Base-by-base conservation (phyloP, 768 basidiomycete genomes). In the Macrolepiota dolichaula region DNA sequence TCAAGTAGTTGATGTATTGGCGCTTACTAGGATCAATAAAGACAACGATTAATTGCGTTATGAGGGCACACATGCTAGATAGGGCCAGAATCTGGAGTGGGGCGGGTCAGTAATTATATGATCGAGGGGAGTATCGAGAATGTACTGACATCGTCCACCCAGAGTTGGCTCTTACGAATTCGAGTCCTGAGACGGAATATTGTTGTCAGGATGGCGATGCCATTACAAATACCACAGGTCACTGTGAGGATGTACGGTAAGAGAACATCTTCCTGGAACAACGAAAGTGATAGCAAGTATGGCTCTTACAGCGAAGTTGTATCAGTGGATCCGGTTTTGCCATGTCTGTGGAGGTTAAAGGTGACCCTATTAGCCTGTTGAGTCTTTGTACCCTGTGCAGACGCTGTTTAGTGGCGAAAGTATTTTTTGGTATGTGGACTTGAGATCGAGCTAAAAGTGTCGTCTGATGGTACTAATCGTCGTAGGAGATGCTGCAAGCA, bases 141-240 rank as follows among this genome's bases (percentile, higher is more conserved):
- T 42, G 17, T 6, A 19, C 51, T 40, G 17, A 59, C 58, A 44
- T 59, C 58, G 36, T 59, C 58, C n/a, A 38, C 7, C 58, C 51
- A 59, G 12, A 52, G 51, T 35, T 38, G 25, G 27, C 50, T 42
- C 19, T 44, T 52, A 10, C 51, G 49, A 17, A 52, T 27, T 27
- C 58, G 35, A 7, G 37, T 27, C 6, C 29, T 4, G 25, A 52
- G 13, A 11, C 50, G 58, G 19, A 38, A 44, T 9, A 44, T 3
- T 13, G 51, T 59, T 10, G 58, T 42, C 24, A 59, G 36, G 15
- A 42, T 51, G 3, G 58, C 58, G n/a, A 44, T 17, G n/a, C 38
- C 29, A 29, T 36, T 44, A 5, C 50, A 52, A 13, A 17, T 17
- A 17, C 50, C 51, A 29, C 50, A 29, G 6, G 58, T 27, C 37